phyloP scores from a whole-genome alignment of 768 basidiomycete species.

The Crucibulum laeve region DNA sequence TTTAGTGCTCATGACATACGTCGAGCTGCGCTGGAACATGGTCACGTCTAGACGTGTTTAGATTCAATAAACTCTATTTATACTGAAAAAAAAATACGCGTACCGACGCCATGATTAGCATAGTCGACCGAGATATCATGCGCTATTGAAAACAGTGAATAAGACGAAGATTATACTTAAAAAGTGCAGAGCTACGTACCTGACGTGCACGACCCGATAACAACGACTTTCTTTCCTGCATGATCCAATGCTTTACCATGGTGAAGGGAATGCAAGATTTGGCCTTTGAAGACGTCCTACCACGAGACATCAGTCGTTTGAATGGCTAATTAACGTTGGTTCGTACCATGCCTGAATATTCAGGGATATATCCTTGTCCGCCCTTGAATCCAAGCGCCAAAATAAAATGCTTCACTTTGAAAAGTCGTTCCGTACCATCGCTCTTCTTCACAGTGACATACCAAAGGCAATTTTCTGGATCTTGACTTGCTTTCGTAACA shows the following conservation, averaged over 20 bases:
- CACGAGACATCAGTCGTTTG: not conserved
- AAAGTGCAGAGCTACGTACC: conserved; percentile 13
- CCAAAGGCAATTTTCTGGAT: conserved; percentile 38
- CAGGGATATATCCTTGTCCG: conserved; percentile 39
- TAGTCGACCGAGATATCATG: conserved; percentile 35
- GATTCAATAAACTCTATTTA: conserved; percentile 28
- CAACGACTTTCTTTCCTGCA: conserved; percentile 50
- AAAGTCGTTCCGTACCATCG: conserved; percentile 25
- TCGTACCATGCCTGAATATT: conserved; percentile 35
- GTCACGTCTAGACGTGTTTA: conserved; percentile 37
- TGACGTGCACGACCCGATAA: conserved; percentile 56
- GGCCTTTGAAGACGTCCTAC: conserved; percentile 33
- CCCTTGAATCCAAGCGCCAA: conserved; percentile 54
- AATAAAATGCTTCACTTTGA: conserved; percentile 47
- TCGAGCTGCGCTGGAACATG: conserved; percentile 46
- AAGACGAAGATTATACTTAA: not conserved
- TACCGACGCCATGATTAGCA: conserved; percentile 30
- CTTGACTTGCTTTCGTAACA: conserved; percentile 32
- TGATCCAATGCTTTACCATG: conserved; percentile 43
- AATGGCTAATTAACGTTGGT: not conserved
- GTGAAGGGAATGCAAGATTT: conserved; percentile 44
- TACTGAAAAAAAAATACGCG: conserved; percentile 19
- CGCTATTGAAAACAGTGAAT: conserved; percentile 13
- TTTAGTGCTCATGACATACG: conserved; percentile 46
- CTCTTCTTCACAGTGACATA: conserved; percentile 33